Conservation (phyloP, 257 asterid genomes). For the Buddleja alternifolia region DNA sequence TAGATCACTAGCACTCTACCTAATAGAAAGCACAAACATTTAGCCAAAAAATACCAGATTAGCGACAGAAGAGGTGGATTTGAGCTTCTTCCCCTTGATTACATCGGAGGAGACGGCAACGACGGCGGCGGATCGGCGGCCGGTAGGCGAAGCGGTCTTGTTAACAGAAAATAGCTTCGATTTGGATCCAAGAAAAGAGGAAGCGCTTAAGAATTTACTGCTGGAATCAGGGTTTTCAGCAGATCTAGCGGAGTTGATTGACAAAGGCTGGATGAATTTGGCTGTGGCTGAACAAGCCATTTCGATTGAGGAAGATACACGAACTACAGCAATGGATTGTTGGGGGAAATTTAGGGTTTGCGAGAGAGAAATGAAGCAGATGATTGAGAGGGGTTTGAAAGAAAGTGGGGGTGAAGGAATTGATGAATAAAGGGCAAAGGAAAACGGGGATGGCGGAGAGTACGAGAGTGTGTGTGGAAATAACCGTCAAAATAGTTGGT, state of each 20-base stretch:
- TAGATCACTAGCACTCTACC: background rate
- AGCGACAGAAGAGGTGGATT: conserved; percentile 46
- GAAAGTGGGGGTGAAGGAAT: background rate
- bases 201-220: background rate
- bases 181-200: conserved; percentile 56
- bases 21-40: too few species aligned
- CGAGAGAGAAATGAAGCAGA: background rate
- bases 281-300: conserved; percentile 75
- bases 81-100: conserved; percentile 71
- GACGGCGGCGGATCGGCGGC: conserved; percentile 56
- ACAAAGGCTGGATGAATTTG: conserved; percentile 49
- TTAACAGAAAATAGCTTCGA: conserved; percentile 38
- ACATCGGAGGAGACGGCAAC: conserved; percentile 78
- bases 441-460: conserved; percentile 48
- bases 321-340: background rate
- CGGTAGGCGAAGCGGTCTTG: conserved; percentile 23
- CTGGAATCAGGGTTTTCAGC: conserved; percentile 48
- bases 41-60: conserved; percentile 49
- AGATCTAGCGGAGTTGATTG: conserved; percentile 60
- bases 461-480: conserved; percentile 51
- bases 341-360: too few species aligned
- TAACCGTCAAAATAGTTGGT: background rate
- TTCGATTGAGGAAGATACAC: background rate
- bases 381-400: background rate
- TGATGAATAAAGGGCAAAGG: conserved; percentile 8